Conservation (phyloP, 495 filamentous ascomycete genomes). For the Neurospora sp. region DNA sequence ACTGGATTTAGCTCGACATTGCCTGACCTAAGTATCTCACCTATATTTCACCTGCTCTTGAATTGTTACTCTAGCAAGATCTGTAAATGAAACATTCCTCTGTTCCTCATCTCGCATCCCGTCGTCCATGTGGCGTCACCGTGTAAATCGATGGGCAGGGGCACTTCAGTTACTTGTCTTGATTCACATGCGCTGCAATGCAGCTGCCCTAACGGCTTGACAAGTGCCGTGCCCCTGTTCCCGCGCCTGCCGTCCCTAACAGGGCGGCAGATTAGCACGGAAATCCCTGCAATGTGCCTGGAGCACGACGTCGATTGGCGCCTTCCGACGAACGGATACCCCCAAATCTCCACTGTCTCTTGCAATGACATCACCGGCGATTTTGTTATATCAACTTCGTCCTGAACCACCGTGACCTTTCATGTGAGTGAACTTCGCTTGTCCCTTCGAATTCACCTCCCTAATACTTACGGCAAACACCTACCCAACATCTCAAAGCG, state of each 20-base stretch:
- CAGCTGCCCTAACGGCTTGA: background rate
- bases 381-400: background rate
- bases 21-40: background rate
- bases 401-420: background rate
- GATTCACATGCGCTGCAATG: background rate
- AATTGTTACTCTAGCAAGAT: background rate
- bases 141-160: background rate
- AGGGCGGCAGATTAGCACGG: background rate
- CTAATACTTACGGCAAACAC: background rate
- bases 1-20: background rate
- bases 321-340: background rate
- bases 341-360: background rate
- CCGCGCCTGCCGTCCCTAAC: background rate
- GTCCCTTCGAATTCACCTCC: background rate
- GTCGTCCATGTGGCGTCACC: background rate
- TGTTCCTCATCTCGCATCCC: background rate
- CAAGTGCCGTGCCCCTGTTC: background rate
- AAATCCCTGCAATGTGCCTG: background rate
- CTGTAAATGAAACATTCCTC: background rate
- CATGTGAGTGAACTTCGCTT: background rate
- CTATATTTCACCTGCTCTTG: background rate
- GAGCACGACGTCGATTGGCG: background rate
- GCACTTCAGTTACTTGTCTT: background rate
- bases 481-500: background rate
- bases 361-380: conserved; percentile 9